Conservation (phyloP, 2,329 filamentous ascomycete genomes). For the Tolypocladium amazonense region DNA sequence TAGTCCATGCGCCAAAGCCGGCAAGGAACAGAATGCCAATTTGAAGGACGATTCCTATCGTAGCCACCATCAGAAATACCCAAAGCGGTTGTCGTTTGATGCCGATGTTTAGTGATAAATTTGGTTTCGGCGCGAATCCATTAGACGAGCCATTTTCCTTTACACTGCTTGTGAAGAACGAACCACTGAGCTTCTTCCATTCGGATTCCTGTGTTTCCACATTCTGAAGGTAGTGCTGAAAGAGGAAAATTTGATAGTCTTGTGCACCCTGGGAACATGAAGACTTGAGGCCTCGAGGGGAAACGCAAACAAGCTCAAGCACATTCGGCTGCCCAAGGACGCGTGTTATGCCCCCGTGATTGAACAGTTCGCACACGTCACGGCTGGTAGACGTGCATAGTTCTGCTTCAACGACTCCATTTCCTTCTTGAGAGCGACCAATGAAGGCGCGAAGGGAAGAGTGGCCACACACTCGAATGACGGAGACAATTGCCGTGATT, state of each 20-base stretch:
- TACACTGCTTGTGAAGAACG: not conserved
- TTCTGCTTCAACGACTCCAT: conserved; percentile 22
- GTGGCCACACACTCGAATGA: conserved; percentile 19
- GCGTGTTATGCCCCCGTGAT: conserved; percentile 18
- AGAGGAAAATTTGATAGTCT: not conserved
- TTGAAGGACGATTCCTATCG: conserved; percentile 6
- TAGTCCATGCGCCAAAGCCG: conserved; percentile 7
- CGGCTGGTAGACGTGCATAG: conserved; percentile 27
- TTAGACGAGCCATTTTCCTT: not conserved
- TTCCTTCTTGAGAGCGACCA: conserved; percentile 24
- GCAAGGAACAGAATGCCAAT: conserved; percentile 6
- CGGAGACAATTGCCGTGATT: conserved; percentile 23
- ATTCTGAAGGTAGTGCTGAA: not conserved
- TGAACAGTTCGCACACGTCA: conserved; percentile 28
- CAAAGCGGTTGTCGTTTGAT: conserved; percentile 4
- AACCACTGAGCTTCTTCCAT: not conserved
- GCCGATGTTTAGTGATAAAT: conserved; percentile 6
- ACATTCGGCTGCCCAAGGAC: conserved; percentile 21
- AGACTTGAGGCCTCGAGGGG: not conserved
- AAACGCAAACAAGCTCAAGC: conserved; percentile 16
- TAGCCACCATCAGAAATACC: conserved; percentile 5
- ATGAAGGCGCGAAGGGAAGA: conserved; percentile 24
- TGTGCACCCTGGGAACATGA: not conserved
- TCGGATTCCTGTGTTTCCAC: not conserved
- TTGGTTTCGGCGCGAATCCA: conserved; percentile 4